A percentile compares a stretch with the other conserved stretches of the same genome.
phyloP scores from a whole-genome alignment of 805 yeast species.

The Cyberlindnera maritima region DNA sequence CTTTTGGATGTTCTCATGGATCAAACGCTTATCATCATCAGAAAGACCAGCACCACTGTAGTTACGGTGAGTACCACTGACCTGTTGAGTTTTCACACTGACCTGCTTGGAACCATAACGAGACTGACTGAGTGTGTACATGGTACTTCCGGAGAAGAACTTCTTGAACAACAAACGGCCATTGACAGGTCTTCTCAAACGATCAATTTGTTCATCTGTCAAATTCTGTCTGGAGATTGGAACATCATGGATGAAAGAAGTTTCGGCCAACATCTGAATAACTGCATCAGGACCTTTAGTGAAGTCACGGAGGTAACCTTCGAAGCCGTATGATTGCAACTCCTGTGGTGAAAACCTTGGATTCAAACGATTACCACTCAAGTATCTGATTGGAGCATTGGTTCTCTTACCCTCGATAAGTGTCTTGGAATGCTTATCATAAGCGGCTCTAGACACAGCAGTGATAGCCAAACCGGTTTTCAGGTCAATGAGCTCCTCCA shows the following conservation, averaged over 20 bases:
- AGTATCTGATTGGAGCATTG: conserved; percentile 58
- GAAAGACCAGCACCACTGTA: conserved; percentile 24
- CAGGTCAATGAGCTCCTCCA: conserved; percentile 55
- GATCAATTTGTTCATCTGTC: conserved; percentile 36
- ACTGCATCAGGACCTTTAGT: conserved; percentile 73
- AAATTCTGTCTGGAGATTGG: conserved; percentile 61
- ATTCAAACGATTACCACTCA: conserved; percentile 20
- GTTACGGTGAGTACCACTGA: conserved; percentile 5
- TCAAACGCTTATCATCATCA: conserved; percentile 17
- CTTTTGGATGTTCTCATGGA: conserved; percentile 17
- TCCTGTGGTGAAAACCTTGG: conserved; percentile 32
- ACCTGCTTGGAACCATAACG: conserved; percentile 60
- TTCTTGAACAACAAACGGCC: conserved; percentile 49
- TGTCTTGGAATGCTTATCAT: conserved; percentile 39
- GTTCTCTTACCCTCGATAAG: conserved; percentile 36
- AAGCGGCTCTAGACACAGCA: conserved; percentile 51
- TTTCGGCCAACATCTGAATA: conserved; percentile 64
- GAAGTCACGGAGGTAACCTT: conserved; percentile 72
- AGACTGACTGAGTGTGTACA: conserved; percentile 54
- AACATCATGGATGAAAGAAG: conserved; percentile 46
- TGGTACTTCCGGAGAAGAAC: conserved; percentile 57
- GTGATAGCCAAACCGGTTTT: conserved; percentile 62
- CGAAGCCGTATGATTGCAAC: conserved; percentile 61
- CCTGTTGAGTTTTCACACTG: conserved; percentile 15
- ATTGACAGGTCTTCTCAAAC: conserved; percentile 32